Base-by-base conservation (phyloP, 2,329 filamentous ascomycete species). In the Ophiosphaerella narmari region DNA sequence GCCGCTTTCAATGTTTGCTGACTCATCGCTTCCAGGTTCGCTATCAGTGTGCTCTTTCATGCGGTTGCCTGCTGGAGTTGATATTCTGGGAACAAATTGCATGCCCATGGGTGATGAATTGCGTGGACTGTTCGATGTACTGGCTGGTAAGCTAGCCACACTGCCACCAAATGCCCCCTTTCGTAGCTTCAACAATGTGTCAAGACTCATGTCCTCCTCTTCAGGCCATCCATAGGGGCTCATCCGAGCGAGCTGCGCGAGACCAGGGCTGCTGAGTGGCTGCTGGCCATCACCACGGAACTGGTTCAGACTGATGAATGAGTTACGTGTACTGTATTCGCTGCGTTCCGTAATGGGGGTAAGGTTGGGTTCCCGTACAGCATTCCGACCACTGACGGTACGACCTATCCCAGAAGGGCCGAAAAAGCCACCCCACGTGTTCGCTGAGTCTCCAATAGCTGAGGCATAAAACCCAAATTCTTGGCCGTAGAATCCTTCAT, bases 261-360 rank as follows among this genome's bases (percentile, higher is more conserved):
- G 78, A 0, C 88, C 88, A 0, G 90, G 88, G 58, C 87, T 90
- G 29, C 86, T 79, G 2, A 90, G 64, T 0, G 80, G 74, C 31
- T 70, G 48, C 69, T 75, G 35, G 77, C 83, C 49, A 79, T 83
- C 51, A 9, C 26, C 11, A 11, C 74, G 68, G 51, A 75, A 74
- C 46, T 77, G 75, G 21, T 84, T 83, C 54, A 93, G 77, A 50
- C 88, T 90, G 77, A 95, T 89, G 50, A 96, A 84, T 1, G 90
- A 95, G 69, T 97, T 97, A 38, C 94, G 86, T 51, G 95, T 96
- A 36, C 91, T 96, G 78, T 96, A 97, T 74, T 99, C 94, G 51
- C 90, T 96, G 11, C 92, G 85, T 71, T 97, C 94, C 0, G 93
- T 97, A 63, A 99, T 97, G 5, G 94, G 94, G 1, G 94, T 97